Percentiles rank a stretch among this genome's conserved stretches.
These are phyloP conservation scores for Suillus subluteus DNA, from an alignment of 768 basidiomycete genomes.

Conservation along the genomic window DNA sequence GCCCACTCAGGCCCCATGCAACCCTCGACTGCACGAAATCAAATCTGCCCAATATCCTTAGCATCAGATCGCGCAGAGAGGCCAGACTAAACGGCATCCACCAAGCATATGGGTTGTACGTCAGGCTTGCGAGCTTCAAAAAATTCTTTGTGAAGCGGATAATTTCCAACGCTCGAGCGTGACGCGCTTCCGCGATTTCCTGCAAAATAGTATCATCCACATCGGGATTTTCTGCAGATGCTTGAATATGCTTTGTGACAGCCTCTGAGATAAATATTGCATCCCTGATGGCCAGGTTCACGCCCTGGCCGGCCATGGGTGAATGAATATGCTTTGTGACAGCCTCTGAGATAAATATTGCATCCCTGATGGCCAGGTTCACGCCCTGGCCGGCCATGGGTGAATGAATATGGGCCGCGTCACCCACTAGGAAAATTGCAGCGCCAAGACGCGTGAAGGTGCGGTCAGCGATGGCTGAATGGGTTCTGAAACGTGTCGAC, in stretches of 20 bases:
- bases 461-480: conserved; percentile 43
- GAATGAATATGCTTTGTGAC: conserved; percentile 43
- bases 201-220: conserved; percentile 34
- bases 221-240: conserved; percentile 14
- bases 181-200: conserved; percentile 41
- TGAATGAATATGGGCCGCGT: conserved; percentile 56
- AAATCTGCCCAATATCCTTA: conserved; percentile 26
- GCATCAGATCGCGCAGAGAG: conserved; percentile 29
- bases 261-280: conserved; percentile 49
- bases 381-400: conserved; percentile 60
- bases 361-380: conserved; percentile 63
- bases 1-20: conserved; percentile 31
- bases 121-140: conserved; percentile 27
- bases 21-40: conserved; percentile 20
- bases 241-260: conserved; percentile 39
- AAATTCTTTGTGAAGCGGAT: conserved; percentile 45
- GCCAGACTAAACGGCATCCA: conserved; percentile 30
- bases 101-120: conserved; percentile 21
- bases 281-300: conserved; percentile 64
- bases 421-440: conserved; percentile 33
- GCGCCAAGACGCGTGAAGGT: conserved; percentile 34
- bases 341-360: conserved; percentile 46
- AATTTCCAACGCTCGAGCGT: conserved; percentile 42
- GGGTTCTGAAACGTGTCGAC: conserved; percentile 46
- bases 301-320: conserved; percentile 57